These are phyloP conservation scores for Ustilago vetiveriae DNA, from an alignment of 1,284 basidiomycete genomes.

Conservation along the genomic window DNA sequence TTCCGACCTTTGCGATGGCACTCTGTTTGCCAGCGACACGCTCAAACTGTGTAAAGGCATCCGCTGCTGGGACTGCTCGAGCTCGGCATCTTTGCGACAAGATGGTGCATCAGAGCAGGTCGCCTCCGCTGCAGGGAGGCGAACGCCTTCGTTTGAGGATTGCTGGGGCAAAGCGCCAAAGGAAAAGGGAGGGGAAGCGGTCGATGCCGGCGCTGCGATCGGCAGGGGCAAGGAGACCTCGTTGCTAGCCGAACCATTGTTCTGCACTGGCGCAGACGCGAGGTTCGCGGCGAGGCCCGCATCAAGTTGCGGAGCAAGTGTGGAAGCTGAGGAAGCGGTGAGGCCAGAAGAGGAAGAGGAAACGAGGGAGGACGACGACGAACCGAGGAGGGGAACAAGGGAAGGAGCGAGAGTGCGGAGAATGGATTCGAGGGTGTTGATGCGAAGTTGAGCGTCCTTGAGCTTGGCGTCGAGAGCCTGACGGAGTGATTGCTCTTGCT, in stretches of 20 bases:
- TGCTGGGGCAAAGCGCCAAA: conserved; percentile 23
- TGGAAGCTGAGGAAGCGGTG: conserved; percentile 25
- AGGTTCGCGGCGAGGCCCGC: conserved; percentile 28
- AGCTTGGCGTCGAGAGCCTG: conserved; percentile 43
- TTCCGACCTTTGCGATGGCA: conserved; percentile 21
- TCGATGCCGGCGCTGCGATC: conserved; percentile 58
- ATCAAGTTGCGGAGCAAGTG: conserved; percentile 27
- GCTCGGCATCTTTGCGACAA: conserved; percentile 33
- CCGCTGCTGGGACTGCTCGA: conserved; percentile 62
- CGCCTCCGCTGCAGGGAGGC: conserved; percentile 67
- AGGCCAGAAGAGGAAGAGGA: conserved; percentile 19
- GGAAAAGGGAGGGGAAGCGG: conserved; percentile 38
- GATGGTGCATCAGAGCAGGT: conserved; percentile 50
- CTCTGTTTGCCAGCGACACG: conserved; percentile 18
- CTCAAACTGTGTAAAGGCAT: conserved; percentile 45
- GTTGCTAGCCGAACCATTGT: conserved; percentile 25
- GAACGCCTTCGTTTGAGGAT: conserved; percentile 53
- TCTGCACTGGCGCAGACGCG: conserved; percentile 30
- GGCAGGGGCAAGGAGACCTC: conserved; percentile 30
- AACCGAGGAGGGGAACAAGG: conserved; percentile 23
- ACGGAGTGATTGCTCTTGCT: conserved; percentile 23
- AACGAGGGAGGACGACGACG: conserved; percentile 19
- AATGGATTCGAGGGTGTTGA: conserved; percentile 50
- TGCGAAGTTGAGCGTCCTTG: conserved; percentile 38
- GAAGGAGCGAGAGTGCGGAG: conserved; percentile 42